phyloP scores from a whole-genome alignment of 495 filamentous ascomycete species.

The Usnea hakonensis region DNA sequence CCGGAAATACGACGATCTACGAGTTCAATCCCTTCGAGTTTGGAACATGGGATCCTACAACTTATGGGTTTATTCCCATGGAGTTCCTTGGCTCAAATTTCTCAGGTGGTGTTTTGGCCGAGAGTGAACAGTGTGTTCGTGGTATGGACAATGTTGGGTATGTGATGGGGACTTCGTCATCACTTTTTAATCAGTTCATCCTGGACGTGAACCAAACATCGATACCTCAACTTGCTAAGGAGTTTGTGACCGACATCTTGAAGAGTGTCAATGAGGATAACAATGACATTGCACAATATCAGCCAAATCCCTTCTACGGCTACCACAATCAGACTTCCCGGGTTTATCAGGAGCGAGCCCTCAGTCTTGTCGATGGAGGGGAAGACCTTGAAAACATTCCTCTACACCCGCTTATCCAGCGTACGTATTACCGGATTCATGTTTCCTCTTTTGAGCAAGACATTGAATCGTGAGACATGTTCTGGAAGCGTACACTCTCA shows the following conservation, averaged over 20 bases:
- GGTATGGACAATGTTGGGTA: constrained; percentile 85
- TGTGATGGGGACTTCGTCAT: constrained; percentile 84
- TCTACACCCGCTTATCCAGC: constrained; percentile 77
- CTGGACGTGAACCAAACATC: constrained; percentile 47
- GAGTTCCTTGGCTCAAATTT: constrained; percentile 77
- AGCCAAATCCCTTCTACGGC: constrained; percentile 76
- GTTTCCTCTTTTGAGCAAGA: too few species aligned
- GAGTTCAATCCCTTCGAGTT: constrained; percentile 89
- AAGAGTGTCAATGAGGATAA: constrained; percentile 43
- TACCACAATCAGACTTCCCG: constrained; percentile 60
- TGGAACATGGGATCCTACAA: constrained; percentile 73
- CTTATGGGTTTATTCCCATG: constrained; percentile 69
- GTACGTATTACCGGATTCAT: too few species aligned
- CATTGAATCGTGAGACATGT: too few species aligned
- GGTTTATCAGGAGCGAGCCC: constrained; percentile 41
- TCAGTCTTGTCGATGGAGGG: constrained; percentile 83
- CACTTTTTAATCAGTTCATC: constrained; percentile 76
- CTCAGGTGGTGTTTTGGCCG: constrained; percentile 51
- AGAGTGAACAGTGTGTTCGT: constrained; percentile 55
- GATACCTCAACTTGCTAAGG: constrained; percentile 46
- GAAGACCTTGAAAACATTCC: constrained; percentile 85
- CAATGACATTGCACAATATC: constrained; percentile 75
- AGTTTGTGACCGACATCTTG: constrained; percentile 50
- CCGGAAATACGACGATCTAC: constrained; percentile 71
- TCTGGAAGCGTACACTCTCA: too few species aligned